Evolutionary conservation across 495 filamentous ascomycete species (phyloP).

Genomic region (Neurospora sp.): DNA sequence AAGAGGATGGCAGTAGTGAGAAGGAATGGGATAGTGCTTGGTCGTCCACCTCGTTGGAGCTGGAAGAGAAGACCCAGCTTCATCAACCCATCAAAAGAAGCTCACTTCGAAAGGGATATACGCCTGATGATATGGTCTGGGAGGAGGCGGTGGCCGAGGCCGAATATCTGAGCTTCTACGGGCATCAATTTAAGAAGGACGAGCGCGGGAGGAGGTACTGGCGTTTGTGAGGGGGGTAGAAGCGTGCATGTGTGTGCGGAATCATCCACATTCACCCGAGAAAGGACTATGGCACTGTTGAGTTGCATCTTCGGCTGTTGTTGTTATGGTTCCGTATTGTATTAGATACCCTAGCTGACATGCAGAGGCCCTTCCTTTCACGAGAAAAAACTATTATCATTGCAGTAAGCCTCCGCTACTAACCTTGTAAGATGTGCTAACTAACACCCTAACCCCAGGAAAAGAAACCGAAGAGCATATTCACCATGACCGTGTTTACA

Average conservation of each 20-base stretch:
- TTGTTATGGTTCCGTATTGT: neutral
- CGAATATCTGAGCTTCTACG: neutral
- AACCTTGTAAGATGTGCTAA: neutral
- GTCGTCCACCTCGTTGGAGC: neutral
- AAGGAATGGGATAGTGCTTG: neutral
- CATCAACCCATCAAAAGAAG: neutral
- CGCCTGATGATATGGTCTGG: neutral
- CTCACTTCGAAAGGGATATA: neutral
- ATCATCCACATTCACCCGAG: neutral
- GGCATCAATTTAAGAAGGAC: neutral
- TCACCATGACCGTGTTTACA: neutral
- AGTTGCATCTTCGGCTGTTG: neutral
- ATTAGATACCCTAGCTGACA: neutral
- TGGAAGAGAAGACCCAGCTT: neutral
- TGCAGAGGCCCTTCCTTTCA: neutral
- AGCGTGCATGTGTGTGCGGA: neutral
- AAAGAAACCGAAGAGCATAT: neutral
- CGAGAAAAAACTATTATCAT: too few relatives aligned
- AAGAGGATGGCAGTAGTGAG: neutral
- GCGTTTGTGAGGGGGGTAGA: neutral
- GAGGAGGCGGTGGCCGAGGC: neutral
- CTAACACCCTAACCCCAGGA: neutral
- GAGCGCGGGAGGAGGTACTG: neutral
- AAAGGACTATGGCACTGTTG: neutral
- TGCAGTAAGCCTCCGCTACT: neutral